Base-by-base conservation (phyloP, 345 rosid genomes). In the Eucalyptus guilfoylei region DNA sequence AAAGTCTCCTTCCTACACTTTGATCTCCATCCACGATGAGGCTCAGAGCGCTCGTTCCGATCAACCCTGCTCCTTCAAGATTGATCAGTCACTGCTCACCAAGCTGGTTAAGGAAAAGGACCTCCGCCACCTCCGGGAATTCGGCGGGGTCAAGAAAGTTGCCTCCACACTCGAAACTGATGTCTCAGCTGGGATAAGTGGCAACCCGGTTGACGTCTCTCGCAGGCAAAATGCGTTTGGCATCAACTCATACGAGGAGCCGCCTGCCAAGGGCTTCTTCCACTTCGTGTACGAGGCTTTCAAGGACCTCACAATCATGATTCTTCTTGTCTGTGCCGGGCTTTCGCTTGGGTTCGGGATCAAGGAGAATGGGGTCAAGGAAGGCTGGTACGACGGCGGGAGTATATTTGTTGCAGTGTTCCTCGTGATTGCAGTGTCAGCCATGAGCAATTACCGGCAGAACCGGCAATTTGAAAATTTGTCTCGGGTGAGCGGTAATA, bases 311-410 rank as follows among this genome's bases (percentile, higher is more conserved):
- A 95, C 96, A 6, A 93, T 94, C 34, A 87, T 93, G 37, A 94
- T 95, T 64, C 95, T 95, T 62, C 87, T 95, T 54, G 95, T 89
- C 14, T 94, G 96, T 42, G 96, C 97, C 1, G 92, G 93, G 28
- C 92, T 95, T 44, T 94, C 97, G 45, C 93, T 95, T 7, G 96
- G 92, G 7, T 95, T 94, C 1, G 97, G 96, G 11, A 95, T 95
- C 87, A 93, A 94, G 88, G 89, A 93, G 62, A 88, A 95, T 6
- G 98, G 97, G 28, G 2, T 90, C 8, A 92, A 91, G 86, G 96
- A 94, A 86, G 96, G 97, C 5, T 96, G 97, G 97, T 94, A 94
- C 9, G 97, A 94, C 19, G 97, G 97, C 19, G 97, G 95, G 19
- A 94, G 96, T 91, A 94, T 94, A 32, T 92, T 94, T 50, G 92